phyloP scores from a whole-genome alignment of 768 basidiomycete species.

The Tylopilus sp. region DNA sequence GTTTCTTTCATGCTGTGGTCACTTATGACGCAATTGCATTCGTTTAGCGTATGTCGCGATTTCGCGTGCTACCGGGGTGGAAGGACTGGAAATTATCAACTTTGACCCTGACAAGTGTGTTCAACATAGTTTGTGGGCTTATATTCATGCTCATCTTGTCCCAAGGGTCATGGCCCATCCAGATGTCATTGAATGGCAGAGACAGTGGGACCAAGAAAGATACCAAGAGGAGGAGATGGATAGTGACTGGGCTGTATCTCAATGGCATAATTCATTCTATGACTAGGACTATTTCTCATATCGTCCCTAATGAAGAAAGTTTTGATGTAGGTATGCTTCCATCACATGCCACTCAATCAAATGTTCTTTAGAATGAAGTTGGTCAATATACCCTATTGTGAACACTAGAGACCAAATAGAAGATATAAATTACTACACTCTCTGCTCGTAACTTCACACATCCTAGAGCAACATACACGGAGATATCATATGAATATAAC shows the following conservation, averaged over 20 bases:
- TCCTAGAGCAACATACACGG: too few relatives aligned
- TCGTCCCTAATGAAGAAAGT: too few relatives aligned
- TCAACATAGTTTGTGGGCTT: not conserved
- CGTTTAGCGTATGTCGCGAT: conserved; percentile 33
- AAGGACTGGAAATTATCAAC: conserved; percentile 37
- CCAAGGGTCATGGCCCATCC: conserved; percentile 36
- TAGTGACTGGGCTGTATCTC: conserved; percentile 29
- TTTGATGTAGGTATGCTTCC: too few relatives aligned
- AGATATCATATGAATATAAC: too few relatives aligned
- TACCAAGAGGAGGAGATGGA: conserved; percentile 34
- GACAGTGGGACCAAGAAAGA: conserved; percentile 24
- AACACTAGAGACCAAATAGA: too few relatives aligned
- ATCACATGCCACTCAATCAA: too few relatives aligned
- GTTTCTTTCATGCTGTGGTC: not conserved
- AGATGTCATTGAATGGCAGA: conserved; percentile 32
- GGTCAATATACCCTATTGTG: too few relatives aligned
- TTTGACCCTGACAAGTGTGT: conserved; percentile 34
- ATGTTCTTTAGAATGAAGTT: too few relatives aligned
- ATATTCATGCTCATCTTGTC: conserved; percentile 1
- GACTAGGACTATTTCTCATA: too few relatives aligned
- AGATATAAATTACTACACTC: too few relatives aligned
- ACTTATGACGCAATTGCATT: not conserved
- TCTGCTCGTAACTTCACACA: too few relatives aligned
- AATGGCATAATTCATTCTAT: conserved; percentile 28
- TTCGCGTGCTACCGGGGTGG: conserved; percentile 40